phyloP scores from a whole-genome alignment of 441 rosid species.

The Melastoma candidum region DNA sequence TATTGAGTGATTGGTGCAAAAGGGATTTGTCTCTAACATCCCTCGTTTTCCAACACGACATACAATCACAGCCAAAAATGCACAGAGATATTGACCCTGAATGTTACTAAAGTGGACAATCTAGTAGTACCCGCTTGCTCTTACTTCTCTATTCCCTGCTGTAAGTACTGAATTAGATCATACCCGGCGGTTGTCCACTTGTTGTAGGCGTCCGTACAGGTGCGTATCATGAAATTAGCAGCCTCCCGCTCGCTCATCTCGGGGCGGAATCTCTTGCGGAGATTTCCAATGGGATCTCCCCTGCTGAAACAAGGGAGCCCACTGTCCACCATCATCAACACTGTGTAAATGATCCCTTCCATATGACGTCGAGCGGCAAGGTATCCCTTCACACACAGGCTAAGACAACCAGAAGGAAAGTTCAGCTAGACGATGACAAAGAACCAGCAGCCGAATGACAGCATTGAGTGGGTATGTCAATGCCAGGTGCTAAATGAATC shows the following conservation, averaged over 20 bases:
- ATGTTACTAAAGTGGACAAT: no score
- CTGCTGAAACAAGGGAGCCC: constrained; percentile 96
- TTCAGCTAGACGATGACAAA: neutral
- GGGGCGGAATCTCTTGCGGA: constrained; percentile 86
- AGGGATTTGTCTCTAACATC: no score
- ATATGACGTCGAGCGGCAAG: constrained; percentile 82
- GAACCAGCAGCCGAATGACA: neutral
- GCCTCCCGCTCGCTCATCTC: constrained; percentile 99
- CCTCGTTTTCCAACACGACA: no score
- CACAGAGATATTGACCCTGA: no score
- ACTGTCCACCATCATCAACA: constrained; percentile 81
- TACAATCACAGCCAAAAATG: no score
- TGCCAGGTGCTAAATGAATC: neutral
- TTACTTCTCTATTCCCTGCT: constrained; percentile 95
- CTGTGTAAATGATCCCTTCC: constrained; percentile 94
- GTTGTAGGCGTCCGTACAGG: constrained; percentile 91
- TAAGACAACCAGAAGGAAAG: constrained; percentile 11
- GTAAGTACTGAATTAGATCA: constrained; percentile 92
- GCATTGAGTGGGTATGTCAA: neutral
- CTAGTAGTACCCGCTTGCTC: no score
- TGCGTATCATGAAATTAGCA: constrained; percentile 80
- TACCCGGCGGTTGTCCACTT: constrained; percentile 97
- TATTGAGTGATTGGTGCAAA: no score
- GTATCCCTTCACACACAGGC: constrained; percentile 91
- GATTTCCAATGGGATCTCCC: constrained; percentile 94